These are phyloP conservation scores for Brettanomyces nanus DNA, from an alignment of 805 yeast species.

Conservation along the genomic window DNA sequence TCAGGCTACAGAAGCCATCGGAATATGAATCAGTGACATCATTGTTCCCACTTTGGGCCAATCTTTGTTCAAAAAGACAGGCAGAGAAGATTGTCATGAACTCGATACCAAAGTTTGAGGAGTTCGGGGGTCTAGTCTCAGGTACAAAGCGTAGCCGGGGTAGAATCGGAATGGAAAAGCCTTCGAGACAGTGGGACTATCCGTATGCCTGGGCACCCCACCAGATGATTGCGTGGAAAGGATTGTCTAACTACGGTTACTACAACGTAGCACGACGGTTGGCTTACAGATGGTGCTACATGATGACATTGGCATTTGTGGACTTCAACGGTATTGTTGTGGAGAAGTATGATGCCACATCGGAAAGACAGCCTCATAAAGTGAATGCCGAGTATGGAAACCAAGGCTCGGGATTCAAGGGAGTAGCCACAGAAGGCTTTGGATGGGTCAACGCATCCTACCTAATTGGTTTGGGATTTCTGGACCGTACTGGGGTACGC, in stretches of 20 bases:
- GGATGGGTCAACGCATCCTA: slow-evolving; percentile 97
- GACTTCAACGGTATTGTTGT: slow-evolving; percentile 92
- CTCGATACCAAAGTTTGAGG: slow-evolving; percentile 67
- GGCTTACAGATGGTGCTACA: slow-evolving; percentile 79
- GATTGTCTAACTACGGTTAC: slow-evolving; percentile 66
- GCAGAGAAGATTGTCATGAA: slow-evolving; percentile 53
- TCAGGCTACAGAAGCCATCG: slow-evolving; percentile 45
- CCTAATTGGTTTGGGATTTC: slow-evolving; percentile 58
- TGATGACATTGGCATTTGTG: slow-evolving; percentile 85
- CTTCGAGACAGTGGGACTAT: slow-evolving; percentile 96
- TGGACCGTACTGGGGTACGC: slow-evolving; percentile 59
- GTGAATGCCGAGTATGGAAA: slow-evolving; percentile 97
- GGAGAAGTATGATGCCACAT: slow-evolving; percentile 88
- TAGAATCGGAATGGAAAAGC: slow-evolving; percentile 55
- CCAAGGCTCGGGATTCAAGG: slow-evolving; percentile 88
- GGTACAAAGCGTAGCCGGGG: slow-evolving; percentile 76
- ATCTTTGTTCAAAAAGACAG: slow-evolving; percentile 55
- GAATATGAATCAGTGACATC: slow-evolving; percentile 81
- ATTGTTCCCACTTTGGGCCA: slow-evolving; percentile 90
- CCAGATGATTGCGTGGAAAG: slow-evolving; percentile 90
- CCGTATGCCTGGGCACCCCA: slow-evolving; percentile 99
- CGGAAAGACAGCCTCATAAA: slow-evolving; percentile 75
- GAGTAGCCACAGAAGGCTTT: slow-evolving; percentile 92
- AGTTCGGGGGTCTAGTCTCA: slow-evolving; percentile 80
- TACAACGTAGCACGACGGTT: slow-evolving; percentile 57